Evolutionary conservation across 345 rosid species (phyloP).

Genomic region (Eucalyptus sp.): DNA sequence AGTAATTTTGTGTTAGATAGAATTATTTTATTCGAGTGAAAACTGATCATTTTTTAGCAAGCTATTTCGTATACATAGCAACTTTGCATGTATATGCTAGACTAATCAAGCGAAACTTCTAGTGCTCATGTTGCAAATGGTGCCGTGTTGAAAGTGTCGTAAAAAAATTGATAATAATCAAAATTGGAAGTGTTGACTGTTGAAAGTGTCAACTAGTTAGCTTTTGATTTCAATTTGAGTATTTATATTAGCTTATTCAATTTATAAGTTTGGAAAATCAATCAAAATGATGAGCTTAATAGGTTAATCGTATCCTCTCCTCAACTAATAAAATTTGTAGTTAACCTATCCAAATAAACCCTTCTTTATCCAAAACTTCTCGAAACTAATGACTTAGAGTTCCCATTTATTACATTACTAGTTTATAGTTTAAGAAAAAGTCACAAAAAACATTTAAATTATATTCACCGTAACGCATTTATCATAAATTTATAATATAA

Average conservation of each 20-base stretch:
- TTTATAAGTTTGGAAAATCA: background rate
- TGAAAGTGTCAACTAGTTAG: background rate
- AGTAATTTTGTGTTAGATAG: background rate
- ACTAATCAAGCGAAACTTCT: background rate
- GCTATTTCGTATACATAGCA: background rate
- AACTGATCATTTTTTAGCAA: rapidly evolving
- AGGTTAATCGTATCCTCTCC: background rate
- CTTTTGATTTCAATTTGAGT: background rate
- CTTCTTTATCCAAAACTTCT: background rate
- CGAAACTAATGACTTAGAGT: background rate
- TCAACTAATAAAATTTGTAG: background rate
- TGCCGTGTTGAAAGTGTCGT: background rate
- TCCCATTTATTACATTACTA: background rate
- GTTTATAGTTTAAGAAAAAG: background rate
- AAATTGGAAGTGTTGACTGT: background rate
- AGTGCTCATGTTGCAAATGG: background rate
- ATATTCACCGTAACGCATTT: rapidly evolving
- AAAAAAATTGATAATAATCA: background rate
- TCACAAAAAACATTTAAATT: too few species aligned
- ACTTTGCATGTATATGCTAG: background rate
- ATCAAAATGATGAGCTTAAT: background rate
- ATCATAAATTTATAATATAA: background rate
- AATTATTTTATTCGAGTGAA: background rate
- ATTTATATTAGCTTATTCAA: background rate
- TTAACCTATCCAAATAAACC: background rate